phyloP scores from a whole-genome alignment of 2,329 filamentous ascomycete genomes.

The Exophiala oligosperma region DNA sequence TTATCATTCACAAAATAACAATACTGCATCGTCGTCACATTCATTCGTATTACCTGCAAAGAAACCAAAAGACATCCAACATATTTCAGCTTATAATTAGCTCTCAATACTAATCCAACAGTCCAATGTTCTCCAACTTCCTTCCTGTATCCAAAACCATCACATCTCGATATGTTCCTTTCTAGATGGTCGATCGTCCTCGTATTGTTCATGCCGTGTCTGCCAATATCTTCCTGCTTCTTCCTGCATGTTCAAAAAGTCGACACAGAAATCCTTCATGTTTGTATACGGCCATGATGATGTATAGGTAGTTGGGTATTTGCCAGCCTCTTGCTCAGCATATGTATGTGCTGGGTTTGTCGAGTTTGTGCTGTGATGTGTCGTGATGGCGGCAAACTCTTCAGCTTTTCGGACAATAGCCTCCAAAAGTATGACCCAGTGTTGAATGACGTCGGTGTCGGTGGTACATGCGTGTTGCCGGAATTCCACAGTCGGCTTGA shows the following conservation, averaged over 20 bases:
- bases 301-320: slow-evolving; percentile 6
- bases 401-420: slow-evolving; percentile 20
- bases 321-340: slow-evolving; percentile 10
- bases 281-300: slow-evolving; percentile 11
- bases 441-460: slow-evolving; percentile 12
- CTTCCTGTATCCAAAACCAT: neutral
- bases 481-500: slow-evolving; percentile 26
- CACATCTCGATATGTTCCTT: neutral
- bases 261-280: slow-evolving; percentile 17
- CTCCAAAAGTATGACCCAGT: slow-evolving; percentile 25
- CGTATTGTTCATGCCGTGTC: neutral
- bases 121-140: neutral
- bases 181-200: neutral
- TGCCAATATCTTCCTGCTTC: slow-evolving; percentile 16
- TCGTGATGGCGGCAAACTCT: slow-evolving; percentile 12
- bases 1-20: no score
- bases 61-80: no score
- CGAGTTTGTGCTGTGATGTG: neutral
- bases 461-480: slow-evolving; percentile 24
- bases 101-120: no score
- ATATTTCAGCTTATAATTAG: no score
- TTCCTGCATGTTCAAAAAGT: slow-evolving; percentile 13
- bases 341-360: slow-evolving; percentile 5
- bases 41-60: no score
- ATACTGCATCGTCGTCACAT: no score